These are phyloP conservation scores for Casuarina equisetifolia DNA, from an alignment of 306 rosid genomes.

Conservation along the genomic window DNA sequence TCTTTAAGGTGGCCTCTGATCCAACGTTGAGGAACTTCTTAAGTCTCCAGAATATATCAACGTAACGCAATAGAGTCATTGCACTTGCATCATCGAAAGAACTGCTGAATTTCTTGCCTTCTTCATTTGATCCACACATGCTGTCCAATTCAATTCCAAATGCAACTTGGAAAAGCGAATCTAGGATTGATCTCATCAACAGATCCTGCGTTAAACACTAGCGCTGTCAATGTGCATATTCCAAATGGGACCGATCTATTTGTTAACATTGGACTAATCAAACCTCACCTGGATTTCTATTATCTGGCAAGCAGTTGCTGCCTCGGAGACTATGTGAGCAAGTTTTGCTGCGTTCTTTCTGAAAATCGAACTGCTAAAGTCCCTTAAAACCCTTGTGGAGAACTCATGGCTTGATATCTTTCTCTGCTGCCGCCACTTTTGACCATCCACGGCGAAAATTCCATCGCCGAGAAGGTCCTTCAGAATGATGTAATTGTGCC, in stretches of 20 bases:
- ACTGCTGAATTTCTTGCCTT: conserved; percentile 53
- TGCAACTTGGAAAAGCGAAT: conserved; percentile 77
- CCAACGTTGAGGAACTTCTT: conserved; percentile 69
- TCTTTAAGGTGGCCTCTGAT: conserved; percentile 55
- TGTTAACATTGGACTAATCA: conserved; percentile 15
- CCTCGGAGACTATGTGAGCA: conserved; percentile 57
- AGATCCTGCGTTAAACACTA: conserved; percentile 43
- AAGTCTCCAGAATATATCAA: conserved; percentile 68
- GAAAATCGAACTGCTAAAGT: conserved; percentile 60
- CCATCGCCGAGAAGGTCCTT: conserved; percentile 90
- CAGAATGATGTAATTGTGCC: conserved; percentile 52
- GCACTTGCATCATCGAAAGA: conserved; percentile 71
- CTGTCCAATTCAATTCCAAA: conserved; percentile 73
- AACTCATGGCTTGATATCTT: conserved; percentile 71
- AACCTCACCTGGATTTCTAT: conserved; percentile 65
- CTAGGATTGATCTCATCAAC: conserved; percentile 61
- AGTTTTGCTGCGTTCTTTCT: conserved; percentile 62
- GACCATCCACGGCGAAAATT: conserved; percentile 79
- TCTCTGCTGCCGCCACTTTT: conserved; percentile 83
- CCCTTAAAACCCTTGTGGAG: conserved; percentile 65
- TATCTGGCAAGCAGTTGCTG: conserved; percentile 38
- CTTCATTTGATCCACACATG: conserved; percentile 80
- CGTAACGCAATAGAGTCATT: conserved; percentile 55
- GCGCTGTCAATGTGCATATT: neutral
- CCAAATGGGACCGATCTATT: conserved; percentile 8